These are phyloP conservation scores for Lumnitzera littorea DNA, from an alignment of 345 rosid genomes.

Conservation along the genomic window DNA sequence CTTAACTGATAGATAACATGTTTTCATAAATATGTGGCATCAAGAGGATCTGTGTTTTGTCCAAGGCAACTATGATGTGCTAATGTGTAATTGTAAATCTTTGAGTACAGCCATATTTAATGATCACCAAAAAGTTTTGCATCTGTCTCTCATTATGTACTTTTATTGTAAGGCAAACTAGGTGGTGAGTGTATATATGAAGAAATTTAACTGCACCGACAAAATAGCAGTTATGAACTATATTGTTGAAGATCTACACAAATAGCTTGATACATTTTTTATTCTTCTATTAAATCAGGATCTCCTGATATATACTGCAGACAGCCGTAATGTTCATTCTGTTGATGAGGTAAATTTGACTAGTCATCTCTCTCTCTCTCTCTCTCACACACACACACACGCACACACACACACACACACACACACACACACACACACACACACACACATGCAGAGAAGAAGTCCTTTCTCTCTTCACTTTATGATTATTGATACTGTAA, in stretches of 20 bases:
- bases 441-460: background rate
- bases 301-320: slow-evolving; percentile 86
- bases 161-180: background rate
- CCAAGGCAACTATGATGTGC: too few relatives aligned
- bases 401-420: too few relatives aligned
- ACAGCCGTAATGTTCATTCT: slow-evolving; percentile 67
- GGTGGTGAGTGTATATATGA: too few relatives aligned
- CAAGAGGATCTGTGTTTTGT: too few relatives aligned
- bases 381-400: background rate
- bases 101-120: background rate
- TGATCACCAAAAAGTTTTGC: background rate
- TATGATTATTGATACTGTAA: too few relatives aligned
- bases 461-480: too few relatives aligned
- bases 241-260: background rate
- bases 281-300: slow-evolving; percentile 36
- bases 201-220: too few relatives aligned
- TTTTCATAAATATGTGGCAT: too few relatives aligned
- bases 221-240: too few relatives aligned
- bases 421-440: too few relatives aligned
- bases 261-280: slow-evolving; percentile 4
- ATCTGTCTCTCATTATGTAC: background rate
- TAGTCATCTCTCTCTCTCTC: background rate
- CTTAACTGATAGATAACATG: too few relatives aligned
- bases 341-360: slow-evolving; percentile 68
- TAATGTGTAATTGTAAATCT: too few relatives aligned